Percentiles rank a stretch among this genome's conserved stretches.
phyloP scores from a whole-genome alignment of 1,284 basidiomycete species.

The Golubevia pallescens region DNA sequence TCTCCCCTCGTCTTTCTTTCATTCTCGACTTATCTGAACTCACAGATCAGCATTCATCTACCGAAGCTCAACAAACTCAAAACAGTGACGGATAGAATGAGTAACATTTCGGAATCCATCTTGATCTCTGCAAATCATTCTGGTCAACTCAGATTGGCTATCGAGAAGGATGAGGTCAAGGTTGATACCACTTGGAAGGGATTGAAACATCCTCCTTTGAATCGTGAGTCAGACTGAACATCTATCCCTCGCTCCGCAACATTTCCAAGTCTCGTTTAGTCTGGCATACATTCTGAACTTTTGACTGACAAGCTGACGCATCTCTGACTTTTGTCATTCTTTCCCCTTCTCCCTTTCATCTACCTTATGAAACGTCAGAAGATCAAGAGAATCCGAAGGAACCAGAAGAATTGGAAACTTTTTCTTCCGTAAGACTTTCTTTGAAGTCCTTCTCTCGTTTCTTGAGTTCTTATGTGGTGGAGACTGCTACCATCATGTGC shows the following conservation, averaged over 20 bases:
- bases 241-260: too few relatives aligned
- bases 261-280: too few relatives aligned
- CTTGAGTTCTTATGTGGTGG: slow-evolving; percentile 40
- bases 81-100: slow-evolving; percentile 43
- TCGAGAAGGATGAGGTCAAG: slow-evolving; percentile 33
- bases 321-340: not conserved
- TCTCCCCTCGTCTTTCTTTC: not conserved
- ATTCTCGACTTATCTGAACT: not conserved
- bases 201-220: slow-evolving; percentile 33
- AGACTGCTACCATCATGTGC: slow-evolving; percentile 44
- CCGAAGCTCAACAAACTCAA: slow-evolving; percentile 39
- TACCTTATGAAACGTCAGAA: not conserved
- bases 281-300: too few relatives aligned
- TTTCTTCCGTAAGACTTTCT: slow-evolving; percentile 30
- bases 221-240: slow-evolving; percentile 8
- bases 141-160: slow-evolving; percentile 31
- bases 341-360: not conserved
- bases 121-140: slow-evolving; percentile 34
- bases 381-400: slow-evolving; percentile 14
- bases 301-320: too few relatives aligned
- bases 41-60: slow-evolving; percentile 31
- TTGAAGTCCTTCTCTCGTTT: slow-evolving; percentile 45
- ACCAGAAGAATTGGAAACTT: slow-evolving; percentile 15
- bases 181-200: slow-evolving; percentile 42
- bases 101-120: slow-evolving; percentile 25